A percentile compares a stretch with the other conserved stretches of the same genome.
Evolutionary conservation across 208 protist genomes (phyloP).

Genomic region (Leishmania aethiopica): DNA sequence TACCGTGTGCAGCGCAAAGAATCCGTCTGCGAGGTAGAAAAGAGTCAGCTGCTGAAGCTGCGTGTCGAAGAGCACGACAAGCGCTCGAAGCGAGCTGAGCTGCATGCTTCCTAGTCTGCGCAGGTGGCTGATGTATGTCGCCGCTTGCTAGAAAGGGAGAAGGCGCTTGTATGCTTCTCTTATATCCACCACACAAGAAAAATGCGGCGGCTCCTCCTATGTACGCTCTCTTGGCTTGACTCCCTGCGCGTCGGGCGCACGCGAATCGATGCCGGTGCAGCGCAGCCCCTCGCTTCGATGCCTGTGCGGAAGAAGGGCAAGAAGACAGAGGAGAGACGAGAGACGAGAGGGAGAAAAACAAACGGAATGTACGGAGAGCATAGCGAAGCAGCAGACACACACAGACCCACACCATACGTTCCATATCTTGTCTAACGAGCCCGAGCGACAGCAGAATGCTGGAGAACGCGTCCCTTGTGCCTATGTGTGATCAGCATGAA

Average conservation of each 20-base stretch:
- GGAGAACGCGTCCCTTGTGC: neutral
- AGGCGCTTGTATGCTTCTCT: neutral
- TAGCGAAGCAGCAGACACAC: neutral
- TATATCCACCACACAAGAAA: neutral
- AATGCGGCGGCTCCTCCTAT: neutral
- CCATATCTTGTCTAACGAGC: neutral
- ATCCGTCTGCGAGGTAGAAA: constrained; percentile 32
- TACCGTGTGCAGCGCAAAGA: constrained; percentile 36
- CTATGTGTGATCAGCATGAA: neutral
- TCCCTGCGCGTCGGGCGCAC: neutral
- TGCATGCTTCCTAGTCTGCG: constrained; percentile 1
- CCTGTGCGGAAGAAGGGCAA: neutral
- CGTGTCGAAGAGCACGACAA: constrained; percentile 27
- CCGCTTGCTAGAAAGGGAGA: neutral
- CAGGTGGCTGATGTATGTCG: neutral
- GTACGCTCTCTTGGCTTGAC: neutral
- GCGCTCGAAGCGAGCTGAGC: constrained; percentile 18
- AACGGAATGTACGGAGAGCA: neutral
- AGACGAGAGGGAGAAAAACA: neutral
- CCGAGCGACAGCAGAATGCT: neutral
- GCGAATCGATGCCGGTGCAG: neutral
- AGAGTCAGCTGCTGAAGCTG: constrained; percentile 41
- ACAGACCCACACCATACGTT: neutral
- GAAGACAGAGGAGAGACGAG: neutral
- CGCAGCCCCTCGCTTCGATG: neutral